phyloP scores from a whole-genome alignment of 805 yeast species.

The Candida argentea region DNA sequence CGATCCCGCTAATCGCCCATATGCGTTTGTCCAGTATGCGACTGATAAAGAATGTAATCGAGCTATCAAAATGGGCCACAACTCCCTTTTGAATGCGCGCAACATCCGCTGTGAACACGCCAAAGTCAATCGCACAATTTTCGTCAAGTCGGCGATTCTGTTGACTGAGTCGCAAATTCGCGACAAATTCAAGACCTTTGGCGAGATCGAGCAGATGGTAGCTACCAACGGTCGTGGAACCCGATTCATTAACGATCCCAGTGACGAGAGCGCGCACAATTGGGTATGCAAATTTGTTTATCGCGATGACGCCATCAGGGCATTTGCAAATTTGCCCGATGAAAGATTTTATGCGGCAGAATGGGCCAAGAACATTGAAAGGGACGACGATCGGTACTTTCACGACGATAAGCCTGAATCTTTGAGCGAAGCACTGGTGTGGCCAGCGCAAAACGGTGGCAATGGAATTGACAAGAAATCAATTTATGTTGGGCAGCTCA shows the following conservation, averaged over 20 bases:
- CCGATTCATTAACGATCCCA: constrained; percentile 5
- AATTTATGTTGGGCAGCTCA: constrained; percentile 72
- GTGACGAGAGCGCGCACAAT: constrained; percentile 19
- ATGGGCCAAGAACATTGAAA: constrained; percentile 82
- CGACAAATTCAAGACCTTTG: constrained; percentile 40
- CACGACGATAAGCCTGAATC: constrained; percentile 2
- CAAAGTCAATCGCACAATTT: constrained; percentile 79
- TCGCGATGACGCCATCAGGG: constrained; percentile 82
- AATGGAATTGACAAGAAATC: constrained; percentile 52
- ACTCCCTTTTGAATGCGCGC: constrained; percentile 61
- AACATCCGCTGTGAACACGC: constrained; percentile 84
- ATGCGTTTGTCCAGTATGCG: constrained; percentile 84
- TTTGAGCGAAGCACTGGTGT: constrained; percentile 1
- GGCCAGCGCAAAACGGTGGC: no score
- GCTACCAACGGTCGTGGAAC: constrained; percentile 27
- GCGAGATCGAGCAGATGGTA: constrained; percentile 65
- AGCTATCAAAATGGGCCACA: constrained; percentile 65
- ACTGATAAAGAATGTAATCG: constrained; percentile 56
- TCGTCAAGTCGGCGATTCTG: constrained; percentile 30
- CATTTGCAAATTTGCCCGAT: constrained; percentile 59
- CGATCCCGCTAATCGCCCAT: constrained; percentile 74
- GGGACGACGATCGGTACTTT: constrained; percentile 10
- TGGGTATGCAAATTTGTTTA: constrained; percentile 77
- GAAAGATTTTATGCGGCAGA: constrained; percentile 51
- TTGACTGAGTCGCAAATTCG: constrained; percentile 24